A percentile compares a stretch with the other conserved stretches of the same genome.
Conservation (phyloP, 768 basidiomycete genomes). For the Suillus tomentosus region DNA sequence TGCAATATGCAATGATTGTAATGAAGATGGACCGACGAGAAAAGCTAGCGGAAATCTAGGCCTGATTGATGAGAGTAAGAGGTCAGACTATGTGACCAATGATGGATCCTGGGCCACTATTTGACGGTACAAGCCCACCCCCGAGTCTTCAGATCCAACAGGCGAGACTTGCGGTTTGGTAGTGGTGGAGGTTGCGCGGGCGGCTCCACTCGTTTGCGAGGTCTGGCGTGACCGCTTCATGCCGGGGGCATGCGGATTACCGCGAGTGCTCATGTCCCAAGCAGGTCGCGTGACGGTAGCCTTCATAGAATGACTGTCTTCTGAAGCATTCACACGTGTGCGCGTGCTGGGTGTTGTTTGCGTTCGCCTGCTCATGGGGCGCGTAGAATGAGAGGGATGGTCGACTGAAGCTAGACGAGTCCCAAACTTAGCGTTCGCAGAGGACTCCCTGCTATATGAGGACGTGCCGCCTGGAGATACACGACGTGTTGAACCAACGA, state of each 20-base stretch:
- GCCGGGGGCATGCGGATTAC: conserved; percentile 30
- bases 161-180: conserved; percentile 58
- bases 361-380: conserved; percentile 68
- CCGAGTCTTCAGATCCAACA: conserved; percentile 72
- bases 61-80: conserved; percentile 12
- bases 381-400: conserved; percentile 38
- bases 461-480: conserved; percentile 47
- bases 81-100: conserved; percentile 42
- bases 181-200: conserved; percentile 39
- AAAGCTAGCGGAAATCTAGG: conserved; percentile 22
- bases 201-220: conserved; percentile 71
- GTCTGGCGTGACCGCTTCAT: conserved; percentile 68
- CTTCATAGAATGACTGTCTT: conserved; percentile 67
- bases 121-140: conserved; percentile 81
- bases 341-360: conserved; percentile 43
- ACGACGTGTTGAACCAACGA: conserved; percentile 40
- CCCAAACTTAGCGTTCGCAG: conserved; percentile 93
- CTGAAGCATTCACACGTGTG: conserved; percentile 51
- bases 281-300: conserved; percentile 76
- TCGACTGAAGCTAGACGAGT: conserved; percentile 75
- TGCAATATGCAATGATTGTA: conserved; percentile 27
- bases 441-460: conserved; percentile 77
- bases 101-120: conserved; percentile 77
- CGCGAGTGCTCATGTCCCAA: conserved; percentile 67
- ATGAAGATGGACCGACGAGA: conserved; percentile 20